A percentile compares a stretch with the other conserved stretches of the same genome.
phyloP scores from a whole-genome alignment of 2,329 filamentous ascomycete species.

The Beauveria scarabaeidicola region DNA sequence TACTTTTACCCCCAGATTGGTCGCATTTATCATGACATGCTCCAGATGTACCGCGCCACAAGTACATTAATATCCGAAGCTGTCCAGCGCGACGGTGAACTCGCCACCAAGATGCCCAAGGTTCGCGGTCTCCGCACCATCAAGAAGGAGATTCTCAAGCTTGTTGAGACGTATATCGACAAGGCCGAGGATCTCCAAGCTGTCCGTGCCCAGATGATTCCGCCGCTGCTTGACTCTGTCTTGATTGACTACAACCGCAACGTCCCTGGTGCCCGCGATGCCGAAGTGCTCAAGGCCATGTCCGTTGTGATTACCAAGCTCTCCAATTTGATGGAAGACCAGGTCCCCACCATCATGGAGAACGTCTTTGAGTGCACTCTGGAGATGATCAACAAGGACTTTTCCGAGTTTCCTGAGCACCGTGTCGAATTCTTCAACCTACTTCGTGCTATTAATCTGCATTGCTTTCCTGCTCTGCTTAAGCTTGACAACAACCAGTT shows the following conservation, averaged over 20 bases:
- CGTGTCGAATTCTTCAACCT: conserved; percentile 99
- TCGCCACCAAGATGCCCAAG: conserved; percentile 95
- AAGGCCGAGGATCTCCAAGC: conserved; percentile 95
- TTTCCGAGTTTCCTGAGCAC: conserved; percentile 97
- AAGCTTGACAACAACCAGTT: conserved; percentile 95
- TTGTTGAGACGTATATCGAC: conserved; percentile 96
- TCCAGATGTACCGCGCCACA: conserved; percentile 98
- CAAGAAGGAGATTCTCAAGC: conserved; percentile 98
- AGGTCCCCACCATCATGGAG: conserved; percentile 95
- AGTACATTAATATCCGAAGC: conserved; percentile 92
- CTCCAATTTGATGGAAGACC: conserved; percentile 97
- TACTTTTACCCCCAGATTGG: conserved; percentile 99
- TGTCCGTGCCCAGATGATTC: conserved; percentile 88
- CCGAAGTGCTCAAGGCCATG: conserved; percentile 95
- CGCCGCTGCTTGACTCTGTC: conserved; percentile 88
- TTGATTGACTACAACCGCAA: conserved; percentile 96
- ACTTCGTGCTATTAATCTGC: conserved; percentile 87
- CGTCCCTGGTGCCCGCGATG: conserved; percentile 88
- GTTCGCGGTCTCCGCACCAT: conserved; percentile 92
- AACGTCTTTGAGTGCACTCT: conserved; percentile 97
- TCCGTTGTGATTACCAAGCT: conserved; percentile 95
- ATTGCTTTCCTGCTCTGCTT: conserved; percentile 90
- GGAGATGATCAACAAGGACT: conserved; percentile 99
- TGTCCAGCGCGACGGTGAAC: conserved; percentile 75
- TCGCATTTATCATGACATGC: conserved; percentile 95